Conservation (phyloP, 2,329 filamentous ascomycete genomes). For the Fusarium temperatum region DNA sequence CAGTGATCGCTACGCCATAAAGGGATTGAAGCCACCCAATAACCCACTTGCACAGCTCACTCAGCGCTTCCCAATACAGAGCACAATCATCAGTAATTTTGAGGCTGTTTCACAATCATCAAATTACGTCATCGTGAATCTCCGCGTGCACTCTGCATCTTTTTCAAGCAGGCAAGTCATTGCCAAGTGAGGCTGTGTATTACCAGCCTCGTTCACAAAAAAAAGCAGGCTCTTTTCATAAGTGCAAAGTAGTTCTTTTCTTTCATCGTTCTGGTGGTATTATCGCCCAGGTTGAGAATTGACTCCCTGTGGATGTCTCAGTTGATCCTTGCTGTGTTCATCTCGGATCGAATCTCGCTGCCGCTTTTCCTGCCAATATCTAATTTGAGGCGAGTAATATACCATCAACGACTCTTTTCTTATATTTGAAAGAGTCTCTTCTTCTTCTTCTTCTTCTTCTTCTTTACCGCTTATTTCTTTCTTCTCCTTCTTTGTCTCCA, state of each 20-base stretch:
- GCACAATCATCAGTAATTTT: not conserved
- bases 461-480: not conserved
- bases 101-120: not conserved
- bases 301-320: slow-evolving; percentile 2
- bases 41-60: not conserved
- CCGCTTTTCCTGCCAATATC: not conserved
- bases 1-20: not conserved
- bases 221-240: not conserved
- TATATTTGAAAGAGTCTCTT: not conserved
- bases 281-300: not conserved
- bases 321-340: slow-evolving; percentile 27
- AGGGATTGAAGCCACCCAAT: not conserved
- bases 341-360: slow-evolving; percentile 28
- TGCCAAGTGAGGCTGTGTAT: not conserved
- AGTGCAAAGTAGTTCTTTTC: no score
- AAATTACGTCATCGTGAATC: not conserved
- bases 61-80: not conserved
- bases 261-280: not conserved
- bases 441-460: not conserved
- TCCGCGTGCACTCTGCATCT: not conserved
- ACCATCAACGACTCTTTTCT: not conserved
- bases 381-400: not conserved
- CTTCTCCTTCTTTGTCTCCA: not conserved
- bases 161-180: not conserved
- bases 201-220: not conserved